These are phyloP conservation scores for Prillingera fragicola DNA, from an alignment of 1,284 basidiomycete genomes.

Conservation along the genomic window DNA sequence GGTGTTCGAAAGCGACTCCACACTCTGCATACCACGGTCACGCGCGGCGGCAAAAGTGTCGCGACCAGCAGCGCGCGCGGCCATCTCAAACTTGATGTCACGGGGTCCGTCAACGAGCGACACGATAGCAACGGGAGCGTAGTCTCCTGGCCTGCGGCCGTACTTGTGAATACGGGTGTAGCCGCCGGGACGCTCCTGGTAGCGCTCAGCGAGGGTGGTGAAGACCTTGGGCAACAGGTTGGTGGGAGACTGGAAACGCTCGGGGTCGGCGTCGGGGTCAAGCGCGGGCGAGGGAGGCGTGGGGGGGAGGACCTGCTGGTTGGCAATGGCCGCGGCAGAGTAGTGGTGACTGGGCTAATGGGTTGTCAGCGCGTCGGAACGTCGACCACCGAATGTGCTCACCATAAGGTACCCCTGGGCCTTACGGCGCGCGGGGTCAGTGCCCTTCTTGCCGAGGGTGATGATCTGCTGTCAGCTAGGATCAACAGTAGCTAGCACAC, in stretches of 20 bases:
- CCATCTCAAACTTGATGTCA: constrained; percentile 81
- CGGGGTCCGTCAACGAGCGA: constrained; percentile 90
- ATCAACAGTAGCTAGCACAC: constrained; percentile 46
- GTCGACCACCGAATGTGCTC: too few relatives aligned
- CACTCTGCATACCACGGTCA: constrained; percentile 5
- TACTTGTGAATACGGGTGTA: constrained; percentile 92
- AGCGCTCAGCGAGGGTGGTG: constrained; percentile 71
- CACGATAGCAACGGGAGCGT: constrained; percentile 85
- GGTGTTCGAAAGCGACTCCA: background rate
- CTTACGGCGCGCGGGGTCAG: constrained; percentile 58
- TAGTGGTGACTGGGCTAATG: constrained; percentile 28
- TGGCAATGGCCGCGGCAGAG: constrained; percentile 24
- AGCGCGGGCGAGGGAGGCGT: constrained; percentile 5
- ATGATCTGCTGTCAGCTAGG: constrained; percentile 61
- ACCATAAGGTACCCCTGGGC: constrained; percentile 70
- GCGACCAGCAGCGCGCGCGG: constrained; percentile 73
- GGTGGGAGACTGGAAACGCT: constrained; percentile 44
- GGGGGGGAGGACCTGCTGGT: constrained; percentile 6
- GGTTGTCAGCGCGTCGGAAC: background rate
- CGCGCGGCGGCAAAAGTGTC: constrained; percentile 48
- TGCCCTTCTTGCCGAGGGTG: constrained; percentile 77
- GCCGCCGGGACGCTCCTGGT: constrained; percentile 77
- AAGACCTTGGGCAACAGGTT: constrained; percentile 74
- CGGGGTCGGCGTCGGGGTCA: constrained; percentile 32
- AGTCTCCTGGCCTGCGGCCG: constrained; percentile 83